Evolutionary conservation across 306 rosid species (phyloP), one percentile per base, ranked within the genome.

Genomic region (Glycine soja): DNA sequence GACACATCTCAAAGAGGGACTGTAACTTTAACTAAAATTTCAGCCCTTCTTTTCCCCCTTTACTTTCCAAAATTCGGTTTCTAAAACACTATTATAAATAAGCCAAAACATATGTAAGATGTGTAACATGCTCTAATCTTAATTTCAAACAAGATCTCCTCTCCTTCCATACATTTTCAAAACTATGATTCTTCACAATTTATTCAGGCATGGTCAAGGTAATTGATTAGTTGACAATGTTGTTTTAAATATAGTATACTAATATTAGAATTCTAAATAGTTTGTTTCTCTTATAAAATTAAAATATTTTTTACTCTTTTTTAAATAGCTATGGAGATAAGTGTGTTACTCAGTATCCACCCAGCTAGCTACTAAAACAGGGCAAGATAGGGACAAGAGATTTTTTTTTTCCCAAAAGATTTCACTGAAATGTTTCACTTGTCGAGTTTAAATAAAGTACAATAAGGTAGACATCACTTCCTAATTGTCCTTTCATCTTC

Each of bases 401-500:
- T 36, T 36, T 2, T 36, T 36, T 36, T 2, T 3, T 46, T 7
- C 2, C 10, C 51, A 46, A 9, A 46, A 46, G 51, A 46, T 46
- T 52, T 52, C 18, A 13, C 58, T 14, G 18, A 14, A 52, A 52
- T 13, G 7, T 14, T 52, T n/a, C 0, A 10, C 3, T 19, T 16
- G 3, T 58, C 5, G 1, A 58, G 34, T 19, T 58, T 16, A 63
- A 40, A 11, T 42, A 50, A 24, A 16, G 6, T 32, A 53, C 50
- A 53, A 15, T 32, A 24, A 59, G 62, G 61, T 58, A 76, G 8
- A 57, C 40, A 64, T 7, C 9, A 16, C 38, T 36, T 66, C 40
- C 7, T 66, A 77, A 51, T 42, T 54, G 46, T 40, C 75, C 75
- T 66, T 66, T 77, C 75, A 51, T 65, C 67, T 38, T 77, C 81